Percentiles rank a stretch among this genome's conserved stretches.
These are phyloP conservation scores for Radiomyces spectabilis DNA, from an alignment of 192 early-diverging fungal genomes.

Conservation along the genomic window DNA sequence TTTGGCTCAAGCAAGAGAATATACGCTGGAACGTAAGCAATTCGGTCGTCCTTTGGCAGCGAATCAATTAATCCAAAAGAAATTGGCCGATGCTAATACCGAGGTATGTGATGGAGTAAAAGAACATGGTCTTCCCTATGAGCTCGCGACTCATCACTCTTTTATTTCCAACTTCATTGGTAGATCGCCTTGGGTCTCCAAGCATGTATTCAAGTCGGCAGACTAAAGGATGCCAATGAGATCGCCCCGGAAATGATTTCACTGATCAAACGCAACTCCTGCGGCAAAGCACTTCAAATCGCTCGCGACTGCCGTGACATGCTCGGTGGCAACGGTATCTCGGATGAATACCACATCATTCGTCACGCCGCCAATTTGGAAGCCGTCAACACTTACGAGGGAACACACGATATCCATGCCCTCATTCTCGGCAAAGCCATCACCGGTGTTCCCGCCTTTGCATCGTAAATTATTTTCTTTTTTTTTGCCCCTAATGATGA, in stretches of 20 bases:
- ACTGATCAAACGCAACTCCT: constrained; percentile 93
- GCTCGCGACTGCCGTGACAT: constrained; percentile 86
- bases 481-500: no score
- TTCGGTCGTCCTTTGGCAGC: constrained; percentile 88
- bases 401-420: constrained; percentile 92
- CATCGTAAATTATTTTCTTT: no score
- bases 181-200: constrained; percentile 83
- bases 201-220: constrained; percentile 84
- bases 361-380: constrained; percentile 89
- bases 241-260: constrained; percentile 93
- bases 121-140: no score
- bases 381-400: constrained; percentile 95
- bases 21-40: constrained; percentile 85
- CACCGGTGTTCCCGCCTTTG: constrained; percentile 86
- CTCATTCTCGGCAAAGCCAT: constrained; percentile 90
- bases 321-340: constrained; percentile 94
- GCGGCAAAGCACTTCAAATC: constrained; percentile 89
- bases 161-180: no score
- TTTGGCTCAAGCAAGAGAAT: constrained; percentile 80
- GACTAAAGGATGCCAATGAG: constrained; percentile 84
- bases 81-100: constrained; percentile 88
- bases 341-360: constrained; percentile 96
- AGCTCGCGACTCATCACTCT: no score
- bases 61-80: constrained; percentile 95
- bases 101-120: constrained; percentile 37